Conservation (phyloP, 2,329 filamentous ascomycete species). For the Aspergillus proliferans region DNA sequence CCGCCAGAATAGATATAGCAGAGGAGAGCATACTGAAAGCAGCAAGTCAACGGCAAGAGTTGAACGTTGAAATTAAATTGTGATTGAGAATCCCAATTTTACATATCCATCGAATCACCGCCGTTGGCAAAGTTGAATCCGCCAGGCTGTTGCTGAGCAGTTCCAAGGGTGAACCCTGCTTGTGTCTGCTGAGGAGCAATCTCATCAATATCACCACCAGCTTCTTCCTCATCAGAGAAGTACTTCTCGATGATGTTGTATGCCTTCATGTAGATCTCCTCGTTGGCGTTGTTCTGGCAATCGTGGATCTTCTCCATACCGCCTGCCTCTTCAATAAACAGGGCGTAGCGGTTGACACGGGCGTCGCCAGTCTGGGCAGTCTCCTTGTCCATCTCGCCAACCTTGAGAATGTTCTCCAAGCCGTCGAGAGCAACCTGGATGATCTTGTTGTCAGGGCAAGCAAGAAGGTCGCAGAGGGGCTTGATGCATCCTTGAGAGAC, state of each 20-base stretch:
- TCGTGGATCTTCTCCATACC: slow-evolving; percentile 99
- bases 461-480: slow-evolving; percentile 88
- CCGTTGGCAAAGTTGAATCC: slow-evolving; percentile 89
- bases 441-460: slow-evolving; percentile 99
- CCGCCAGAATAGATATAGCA: slow-evolving; percentile 10
- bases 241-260: slow-evolving; percentile 99
- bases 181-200: slow-evolving; percentile 66
- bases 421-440: slow-evolving; percentile 98
- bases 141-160: slow-evolving; percentile 60
- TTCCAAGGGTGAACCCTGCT: slow-evolving; percentile 64
- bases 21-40: slow-evolving; percentile 9
- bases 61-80: slow-evolving; percentile 10
- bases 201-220: slow-evolving; percentile 69
- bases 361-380: slow-evolving; percentile 49
- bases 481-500: slow-evolving; percentile 94
- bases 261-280: slow-evolving; percentile 99
- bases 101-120: slow-evolving; percentile 70
- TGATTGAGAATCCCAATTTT: slow-evolving; percentile 28
- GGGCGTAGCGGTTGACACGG: slow-evolving; percentile 84
- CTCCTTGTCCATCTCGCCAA: slow-evolving; percentile 97
- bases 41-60: slow-evolving; percentile 7
- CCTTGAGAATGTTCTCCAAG: slow-evolving; percentile 98
- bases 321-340: slow-evolving; percentile 97
- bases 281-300: slow-evolving; percentile 99
- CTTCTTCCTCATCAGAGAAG: slow-evolving; percentile 96